phyloP scores from a whole-genome alignment of 1,284 basidiomycete genomes.

The Volvariella volvacea region DNA sequence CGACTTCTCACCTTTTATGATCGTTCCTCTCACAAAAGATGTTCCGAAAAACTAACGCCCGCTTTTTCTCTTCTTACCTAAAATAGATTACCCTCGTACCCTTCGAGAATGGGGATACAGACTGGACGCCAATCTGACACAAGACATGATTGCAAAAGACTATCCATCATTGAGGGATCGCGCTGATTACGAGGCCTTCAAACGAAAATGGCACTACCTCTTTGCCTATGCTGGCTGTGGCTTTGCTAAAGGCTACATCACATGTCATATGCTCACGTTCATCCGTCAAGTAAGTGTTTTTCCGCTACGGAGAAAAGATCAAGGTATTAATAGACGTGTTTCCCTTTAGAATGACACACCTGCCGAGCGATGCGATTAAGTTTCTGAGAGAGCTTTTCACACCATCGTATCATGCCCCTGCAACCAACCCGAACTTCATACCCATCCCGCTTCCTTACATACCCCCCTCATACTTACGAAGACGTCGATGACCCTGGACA shows the following conservation, averaged over 20 bases:
- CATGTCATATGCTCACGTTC: conserved; percentile 71
- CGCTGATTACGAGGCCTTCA: conserved; percentile 55
- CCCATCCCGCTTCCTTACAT: no score
- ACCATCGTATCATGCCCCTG: no score
- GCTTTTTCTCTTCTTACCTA: conserved; percentile 1
- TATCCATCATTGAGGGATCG: conserved; percentile 50
- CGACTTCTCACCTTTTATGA: conserved; percentile 1
- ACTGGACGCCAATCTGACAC: conserved; percentile 56
- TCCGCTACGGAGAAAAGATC: not conserved
- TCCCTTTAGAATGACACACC: conserved; percentile 33
- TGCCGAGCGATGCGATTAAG: conserved; percentile 32
- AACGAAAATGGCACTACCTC: conserved; percentile 72
- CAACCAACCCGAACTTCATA: no score
- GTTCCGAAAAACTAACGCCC: no score
- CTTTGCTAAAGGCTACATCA: conserved; percentile 70
- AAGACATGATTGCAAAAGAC: conserved; percentile 47
- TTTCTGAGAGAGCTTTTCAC: not conserved
- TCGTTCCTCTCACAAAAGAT: not conserved
- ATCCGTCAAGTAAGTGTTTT: conserved; percentile 42
- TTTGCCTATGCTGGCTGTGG: conserved; percentile 73
- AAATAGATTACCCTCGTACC: conserved; percentile 77
- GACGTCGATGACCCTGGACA: no score
- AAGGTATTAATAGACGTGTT: conserved; percentile 3
- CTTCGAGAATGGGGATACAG: conserved; percentile 84
- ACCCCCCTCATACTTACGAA: no score